Evolutionary conservation across 129 eudicot species (phyloP).

Genomic region (Silybum marianum): DNA sequence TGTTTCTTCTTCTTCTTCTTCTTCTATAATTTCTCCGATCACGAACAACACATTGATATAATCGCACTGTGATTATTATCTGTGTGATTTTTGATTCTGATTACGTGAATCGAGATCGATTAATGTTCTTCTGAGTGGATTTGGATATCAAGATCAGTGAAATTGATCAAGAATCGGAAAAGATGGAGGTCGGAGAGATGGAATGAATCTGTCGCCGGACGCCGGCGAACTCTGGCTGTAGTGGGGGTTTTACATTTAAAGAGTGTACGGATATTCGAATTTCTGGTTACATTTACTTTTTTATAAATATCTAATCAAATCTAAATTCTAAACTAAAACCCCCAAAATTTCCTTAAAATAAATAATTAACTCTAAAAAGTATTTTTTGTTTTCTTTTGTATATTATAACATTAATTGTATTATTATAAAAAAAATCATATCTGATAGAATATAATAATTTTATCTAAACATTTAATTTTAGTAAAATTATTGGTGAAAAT

Average conservation of each 20-base stretch:
- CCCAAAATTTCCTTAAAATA: neutral
- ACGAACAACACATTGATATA: neutral
- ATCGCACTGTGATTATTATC: neutral
- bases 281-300: too few relatives aligned
- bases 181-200: conserved; percentile 2
- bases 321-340: neutral
- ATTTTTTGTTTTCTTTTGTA: too few relatives aligned
- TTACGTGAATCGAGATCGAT: neutral
- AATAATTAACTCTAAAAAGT: too few relatives aligned
- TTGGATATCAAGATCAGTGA: neutral
- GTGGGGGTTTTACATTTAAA: neutral
- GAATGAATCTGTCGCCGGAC: neutral
- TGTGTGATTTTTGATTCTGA: neutral
- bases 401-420: too few relatives aligned
- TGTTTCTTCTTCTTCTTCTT: neutral
- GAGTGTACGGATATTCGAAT: neutral
- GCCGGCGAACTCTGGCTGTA: neutral
- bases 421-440: too few relatives aligned
- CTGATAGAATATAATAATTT: too few relatives aligned
- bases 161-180: neutral
- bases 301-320: neutral
- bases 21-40: neutral
- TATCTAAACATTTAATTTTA: too few relatives aligned
- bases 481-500: neutral
- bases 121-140: neutral